Conservation (phyloP, 2,329 filamentous ascomycete genomes). For the Talaromyces amestolkiae region DNA sequence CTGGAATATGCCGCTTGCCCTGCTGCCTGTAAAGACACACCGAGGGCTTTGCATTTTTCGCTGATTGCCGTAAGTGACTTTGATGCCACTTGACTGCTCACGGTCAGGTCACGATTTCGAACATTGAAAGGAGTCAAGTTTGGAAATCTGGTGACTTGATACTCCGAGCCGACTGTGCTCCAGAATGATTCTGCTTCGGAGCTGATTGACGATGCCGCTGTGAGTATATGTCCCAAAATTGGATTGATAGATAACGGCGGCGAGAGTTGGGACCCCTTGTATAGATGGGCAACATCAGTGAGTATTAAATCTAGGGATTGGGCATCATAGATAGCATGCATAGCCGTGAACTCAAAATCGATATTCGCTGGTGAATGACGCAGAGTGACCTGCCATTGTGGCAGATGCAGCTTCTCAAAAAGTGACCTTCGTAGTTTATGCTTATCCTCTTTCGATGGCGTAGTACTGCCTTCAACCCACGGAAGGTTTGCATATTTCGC, state of each 20-base stretch:
- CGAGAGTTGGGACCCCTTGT: constrained; percentile 28
- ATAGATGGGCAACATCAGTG: constrained; percentile 52
- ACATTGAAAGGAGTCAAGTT: constrained; percentile 64
- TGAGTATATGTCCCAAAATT: constrained; percentile 47
- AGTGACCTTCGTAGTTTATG: constrained; percentile 29
- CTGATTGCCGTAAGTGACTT: constrained; percentile 52
- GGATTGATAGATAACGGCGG: constrained; percentile 37
- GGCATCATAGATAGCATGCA: constrained; percentile 86
- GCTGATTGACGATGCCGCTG: constrained; percentile 27
- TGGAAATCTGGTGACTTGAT: constrained; percentile 70
- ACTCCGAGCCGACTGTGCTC: constrained; percentile 53
- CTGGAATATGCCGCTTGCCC: constrained; percentile 77
- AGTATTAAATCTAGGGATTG: constrained; percentile 67
- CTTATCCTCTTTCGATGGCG: background rate
- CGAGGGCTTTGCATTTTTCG: constrained; percentile 52
- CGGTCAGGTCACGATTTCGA: constrained; percentile 32
- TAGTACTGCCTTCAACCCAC: constrained; percentile 30
- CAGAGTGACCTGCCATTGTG: constrained; percentile 64
- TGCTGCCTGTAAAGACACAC: constrained; percentile 72
- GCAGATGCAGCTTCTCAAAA: constrained; percentile 49
- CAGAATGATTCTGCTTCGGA: constrained; percentile 57
- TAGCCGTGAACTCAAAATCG: constrained; percentile 55
- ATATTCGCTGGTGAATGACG: constrained; percentile 30
- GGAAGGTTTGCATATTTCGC: constrained; percentile 36
- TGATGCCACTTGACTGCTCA: constrained; percentile 39